A percentile compares a stretch with the other conserved stretches of the same genome.
Conservation (phyloP, 2,329 filamentous ascomycete genomes). For the Sporothrix euskadiensis region DNA sequence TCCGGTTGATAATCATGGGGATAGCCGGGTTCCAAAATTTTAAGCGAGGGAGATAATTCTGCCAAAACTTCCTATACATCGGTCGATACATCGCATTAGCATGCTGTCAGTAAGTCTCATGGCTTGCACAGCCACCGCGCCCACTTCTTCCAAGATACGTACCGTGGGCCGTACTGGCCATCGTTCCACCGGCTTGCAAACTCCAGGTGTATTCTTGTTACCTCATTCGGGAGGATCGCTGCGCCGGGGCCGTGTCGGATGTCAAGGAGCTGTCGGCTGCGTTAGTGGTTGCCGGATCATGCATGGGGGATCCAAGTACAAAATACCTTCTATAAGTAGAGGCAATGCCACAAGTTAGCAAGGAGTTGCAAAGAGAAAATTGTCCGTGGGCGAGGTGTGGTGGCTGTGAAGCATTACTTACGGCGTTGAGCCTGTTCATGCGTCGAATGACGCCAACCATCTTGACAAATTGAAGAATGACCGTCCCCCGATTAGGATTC, state of each 20-base stretch:
- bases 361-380: background rate
- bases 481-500: background rate
- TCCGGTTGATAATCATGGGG: constrained; percentile 78
- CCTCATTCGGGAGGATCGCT: constrained; percentile 72
- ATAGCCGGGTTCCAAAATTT: constrained; percentile 93
- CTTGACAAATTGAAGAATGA: constrained; percentile 29
- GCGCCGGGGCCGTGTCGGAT: constrained; percentile 82
- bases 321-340: constrained; percentile 46
- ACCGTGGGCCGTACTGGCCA: constrained; percentile 75
- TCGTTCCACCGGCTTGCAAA: constrained; percentile 63
- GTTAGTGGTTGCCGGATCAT: background rate
- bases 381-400: background rate
- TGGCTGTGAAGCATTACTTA: constrained; percentile 48
- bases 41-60: constrained; percentile 74
- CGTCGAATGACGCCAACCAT: constrained; percentile 59
- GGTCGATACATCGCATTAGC: background rate
- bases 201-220: constrained; percentile 73
- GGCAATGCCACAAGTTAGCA: background rate
- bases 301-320: background rate
- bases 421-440: constrained; percentile 71
- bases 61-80: constrained; percentile 78
- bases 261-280: constrained; percentile 61
- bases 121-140: background rate
- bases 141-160: constrained; percentile 31
- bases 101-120: background rate